Evolutionary conservation across 192 early-diverging fungal species (phyloP).

Genomic region (Podila horticola): DNA sequence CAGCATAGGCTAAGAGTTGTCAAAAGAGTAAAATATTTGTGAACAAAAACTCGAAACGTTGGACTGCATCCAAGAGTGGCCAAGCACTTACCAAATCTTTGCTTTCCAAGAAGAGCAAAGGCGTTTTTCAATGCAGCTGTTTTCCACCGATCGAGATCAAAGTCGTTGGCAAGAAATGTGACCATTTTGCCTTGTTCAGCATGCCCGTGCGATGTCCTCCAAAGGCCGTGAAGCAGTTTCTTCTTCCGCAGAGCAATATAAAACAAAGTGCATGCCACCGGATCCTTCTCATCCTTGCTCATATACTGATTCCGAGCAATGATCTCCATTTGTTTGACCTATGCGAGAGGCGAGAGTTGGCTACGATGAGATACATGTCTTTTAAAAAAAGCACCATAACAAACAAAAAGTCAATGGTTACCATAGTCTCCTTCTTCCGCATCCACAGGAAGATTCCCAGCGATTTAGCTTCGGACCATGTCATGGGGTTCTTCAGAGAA

Average conservation of each 20-base stretch:
- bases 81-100: slow-evolving; percentile 78
- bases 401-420: slow-evolving; percentile 28
- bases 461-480: slow-evolving; percentile 84
- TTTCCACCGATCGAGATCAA: slow-evolving; percentile 88
- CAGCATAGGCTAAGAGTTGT: slow-evolving; percentile 80
- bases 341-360: background rate
- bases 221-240: slow-evolving; percentile 89
- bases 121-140: slow-evolving; percentile 98
- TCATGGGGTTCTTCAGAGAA: slow-evolving; percentile 67
- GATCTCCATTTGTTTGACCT: slow-evolving; percentile 77
- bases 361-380: background rate
- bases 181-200: slow-evolving; percentile 90
- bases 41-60: background rate
- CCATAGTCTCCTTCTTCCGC: slow-evolving; percentile 74
- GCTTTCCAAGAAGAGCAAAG: slow-evolving; percentile 94
- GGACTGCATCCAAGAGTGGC: too few species aligned
- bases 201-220: slow-evolving; percentile 85
- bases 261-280: slow-evolving; percentile 86
- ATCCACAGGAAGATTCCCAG: slow-evolving; percentile 93
- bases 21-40: slow-evolving; percentile 2
- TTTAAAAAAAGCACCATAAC: background rate
- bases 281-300: slow-evolving; percentile 81
- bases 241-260: slow-evolving; percentile 92
- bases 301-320: slow-evolving; percentile 93
- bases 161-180: slow-evolving; percentile 93